Percentiles rank a stretch among this genome's conserved stretches.
Evolutionary conservation across 345 rosid species (phyloP).

Genomic region (Ceriops zippeliana): DNA sequence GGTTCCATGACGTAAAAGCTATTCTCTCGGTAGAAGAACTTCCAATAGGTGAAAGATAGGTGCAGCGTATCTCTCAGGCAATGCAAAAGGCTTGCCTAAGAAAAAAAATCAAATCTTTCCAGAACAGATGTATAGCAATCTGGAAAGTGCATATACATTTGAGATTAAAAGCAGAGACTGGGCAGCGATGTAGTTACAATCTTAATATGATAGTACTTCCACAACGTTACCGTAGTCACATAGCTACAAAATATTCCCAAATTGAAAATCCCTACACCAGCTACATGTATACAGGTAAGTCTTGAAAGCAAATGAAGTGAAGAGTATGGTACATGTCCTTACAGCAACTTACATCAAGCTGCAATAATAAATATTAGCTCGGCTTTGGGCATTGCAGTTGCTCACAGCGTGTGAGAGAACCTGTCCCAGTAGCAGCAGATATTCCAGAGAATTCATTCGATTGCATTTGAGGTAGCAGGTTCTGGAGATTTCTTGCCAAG

Average conservation of each 20-base stretch:
- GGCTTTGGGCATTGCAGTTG: background rate
- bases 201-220: slow-evolving; percentile 20
- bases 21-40: too few relatives aligned
- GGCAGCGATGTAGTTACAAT: too few relatives aligned
- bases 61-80: too few relatives aligned
- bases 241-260: slow-evolving; percentile 18
- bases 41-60: too few relatives aligned
- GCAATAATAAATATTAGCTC: slow-evolving; percentile 9
- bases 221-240: slow-evolving; percentile 19
- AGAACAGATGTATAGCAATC: too few relatives aligned
- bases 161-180: too few relatives aligned
- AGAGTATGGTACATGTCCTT: slow-evolving; percentile 13
- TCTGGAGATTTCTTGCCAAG: slow-evolving; percentile 43
- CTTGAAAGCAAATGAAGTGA: slow-evolving; percentile 8
- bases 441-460: slow-evolving; percentile 32
- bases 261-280: slow-evolving; percentile 7
- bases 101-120: too few relatives aligned
- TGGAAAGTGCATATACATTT: too few relatives aligned
- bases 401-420: slow-evolving; percentile 5
- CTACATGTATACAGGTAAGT: background rate
- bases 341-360: slow-evolving; percentile 16
- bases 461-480: slow-evolving; percentile 14
- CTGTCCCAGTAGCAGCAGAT: slow-evolving; percentile 14
- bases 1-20: too few relatives aligned
- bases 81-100: too few relatives aligned